Evolutionary conservation across 1,284 basidiomycete genomes (phyloP), one percentile per base, ranked within the genome.

Genomic region (Stygiomarasmius scandens): DNA sequence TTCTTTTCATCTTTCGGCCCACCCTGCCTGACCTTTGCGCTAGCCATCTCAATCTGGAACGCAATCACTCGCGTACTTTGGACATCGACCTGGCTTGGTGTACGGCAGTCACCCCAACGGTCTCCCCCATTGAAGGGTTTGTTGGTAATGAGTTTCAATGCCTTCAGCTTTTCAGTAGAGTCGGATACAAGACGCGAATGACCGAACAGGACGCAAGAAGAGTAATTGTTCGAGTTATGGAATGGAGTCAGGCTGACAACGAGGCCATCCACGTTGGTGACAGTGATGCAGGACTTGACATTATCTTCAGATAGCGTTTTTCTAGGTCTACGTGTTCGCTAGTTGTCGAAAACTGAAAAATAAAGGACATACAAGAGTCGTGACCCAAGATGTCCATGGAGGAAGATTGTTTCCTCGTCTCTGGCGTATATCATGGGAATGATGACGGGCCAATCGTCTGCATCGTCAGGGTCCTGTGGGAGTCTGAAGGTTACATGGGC

Each of bases 1-100:
- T 50, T 50, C 49, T 50, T 50, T 29, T 50, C 49, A 29, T 50
- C 49, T 29, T 50, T 50, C 22, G 49, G 49, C 22, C 49, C 49
- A 50, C 49, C 49, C 49, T 50, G 3, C 49, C 49, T 50, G 29
- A 50, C 24, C 25, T 50, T 50, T 20, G 49, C 49, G 29, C 49
- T 50, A 50, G 49, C 49, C 49, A 50, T 50, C 29, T 50, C 49
- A 29, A 50, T 50, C 49, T 50, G 49, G 19, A 50, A 50, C 16
- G 49, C 49, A 29, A 50, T 16, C 6, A 50, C 49, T 16, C 24
- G 22, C 2, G 49, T 50, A 50, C 49, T 50, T 27, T 50, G 22
- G 10, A 50, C 24, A 29, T 50, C 49, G 23, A 50, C 49, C 22
- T 34, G 11, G 32, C 23, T 50, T 29, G 49, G 22, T 27, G 11